Base-by-base conservation (phyloP, 305 asterid genomes). In the Solanum aculeatissimum region DNA sequence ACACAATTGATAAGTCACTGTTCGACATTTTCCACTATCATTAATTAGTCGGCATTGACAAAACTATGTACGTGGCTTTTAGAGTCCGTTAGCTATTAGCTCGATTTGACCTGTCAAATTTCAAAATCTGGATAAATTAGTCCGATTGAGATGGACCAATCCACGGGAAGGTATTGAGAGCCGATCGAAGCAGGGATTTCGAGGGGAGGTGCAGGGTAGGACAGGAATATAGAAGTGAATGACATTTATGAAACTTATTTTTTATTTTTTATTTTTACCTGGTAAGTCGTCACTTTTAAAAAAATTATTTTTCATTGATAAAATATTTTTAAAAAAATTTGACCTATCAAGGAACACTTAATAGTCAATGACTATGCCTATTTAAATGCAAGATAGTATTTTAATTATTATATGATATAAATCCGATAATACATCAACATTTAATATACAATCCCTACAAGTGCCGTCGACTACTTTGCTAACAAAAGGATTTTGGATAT, bases 141-240 rank as follows among this genome's bases (percentile, higher is more conserved):
- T n/a, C n/a, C n/a, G n/a, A n/a, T n/a, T n/a, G n/a, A n/a, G n/a
- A n/a, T n/a, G n/a, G n/a, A n/a, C n/a, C n/a, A n/a, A n/a, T n/a
- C n/a, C n/a, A n/a, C 1, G 40, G 1, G 9, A 19, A 4, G 11
- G 2, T 18, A 11, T 54, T 18, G 23, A 54, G 12, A 54, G 23
- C 11, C 5, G 1, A 10, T 54, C 12, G 3, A 1, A 54, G 23
- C 4, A 0, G 3, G 4, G 12, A 4, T 55, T 55, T 19, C 12
- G 12, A 19, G 23, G 19, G 21, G 23, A 54, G 60, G 55, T 15
- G n/a, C 18, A n/a, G 57, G 18, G 57, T 9, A 15, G 3, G 57
- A 9, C 2, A 51, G n/a, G 12, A 19, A 35, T 35, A 35, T 2
- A 35, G 38, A 6, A 1, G 38, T 35, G 40, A 35, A 5, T 53